These are phyloP conservation scores for Pleurostoma richardsiae DNA, from an alignment of 2,329 filamentous ascomycete species.

Conservation along the genomic window DNA sequence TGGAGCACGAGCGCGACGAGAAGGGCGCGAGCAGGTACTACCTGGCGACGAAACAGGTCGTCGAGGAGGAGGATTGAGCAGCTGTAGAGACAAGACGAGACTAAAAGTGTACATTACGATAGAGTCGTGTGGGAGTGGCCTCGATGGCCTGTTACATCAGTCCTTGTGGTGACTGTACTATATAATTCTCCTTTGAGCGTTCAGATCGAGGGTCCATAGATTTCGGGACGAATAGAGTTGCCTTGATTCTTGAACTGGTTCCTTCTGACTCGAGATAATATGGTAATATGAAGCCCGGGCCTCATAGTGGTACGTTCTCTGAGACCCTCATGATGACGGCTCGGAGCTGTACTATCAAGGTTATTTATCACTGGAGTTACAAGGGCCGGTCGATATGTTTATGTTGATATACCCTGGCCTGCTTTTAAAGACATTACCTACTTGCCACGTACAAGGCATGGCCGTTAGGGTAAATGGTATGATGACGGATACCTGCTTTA, in stretches of 20 bases:
- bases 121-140: background rate
- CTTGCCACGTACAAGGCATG: no score
- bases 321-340: no score
- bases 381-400: no score
- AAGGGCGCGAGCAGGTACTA: constrained; percentile 34
- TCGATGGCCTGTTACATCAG: background rate
- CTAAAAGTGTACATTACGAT: background rate
- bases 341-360: no score
- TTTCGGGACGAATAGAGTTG: background rate
- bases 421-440: no score
- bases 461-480: no score
- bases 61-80: constrained; percentile 11
- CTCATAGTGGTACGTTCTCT: no score
- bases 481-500: no score
- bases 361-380: no score
- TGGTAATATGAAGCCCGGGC: no score
- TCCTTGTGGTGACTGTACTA: background rate
- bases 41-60: constrained; percentile 10
- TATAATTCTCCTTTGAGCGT: background rate
- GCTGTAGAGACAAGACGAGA: background rate
- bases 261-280: no score
- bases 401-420: no score
- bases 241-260: background rate
- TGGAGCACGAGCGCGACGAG: constrained; percentile 52
- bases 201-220: background rate